phyloP scores from a whole-genome alignment of 176 grass and related monocot genomes.

The Hordeum vulgare region DNA sequence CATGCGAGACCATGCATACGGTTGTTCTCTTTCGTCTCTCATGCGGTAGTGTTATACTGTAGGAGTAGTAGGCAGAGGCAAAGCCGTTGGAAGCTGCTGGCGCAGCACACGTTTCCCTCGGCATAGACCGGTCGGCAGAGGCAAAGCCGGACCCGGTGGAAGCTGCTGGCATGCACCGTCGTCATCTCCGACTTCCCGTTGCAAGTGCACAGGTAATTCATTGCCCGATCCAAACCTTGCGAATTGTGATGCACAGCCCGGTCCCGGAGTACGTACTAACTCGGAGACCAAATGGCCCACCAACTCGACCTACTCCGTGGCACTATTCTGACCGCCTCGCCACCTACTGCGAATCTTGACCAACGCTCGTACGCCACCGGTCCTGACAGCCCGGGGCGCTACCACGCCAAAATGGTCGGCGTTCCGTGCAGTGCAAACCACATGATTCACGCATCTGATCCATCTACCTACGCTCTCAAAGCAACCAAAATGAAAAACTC shows the following conservation, averaged over 20 bases:
- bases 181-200: background rate
- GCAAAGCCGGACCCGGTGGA: too few species aligned
- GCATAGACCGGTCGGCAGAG: background rate
- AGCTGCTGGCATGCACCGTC: too few species aligned
- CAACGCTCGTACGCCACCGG: background rate
- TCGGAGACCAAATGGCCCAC: background rate
- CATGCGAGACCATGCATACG: background rate
- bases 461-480: too few species aligned
- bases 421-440: background rate
- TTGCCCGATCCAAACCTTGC: background rate
- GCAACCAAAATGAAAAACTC: too few species aligned
- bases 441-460: background rate
- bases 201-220: background rate
- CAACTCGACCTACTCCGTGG: slow-evolving; percentile 2
- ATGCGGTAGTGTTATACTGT: too few species aligned
- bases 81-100: background rate
- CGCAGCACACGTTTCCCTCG: background rate
- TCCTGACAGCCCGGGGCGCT: background rate
- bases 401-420: background rate
- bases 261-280: background rate
- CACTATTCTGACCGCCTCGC: background rate
- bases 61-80: background rate
- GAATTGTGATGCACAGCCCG: background rate
- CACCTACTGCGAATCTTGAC: background rate
- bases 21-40: background rate